A percentile compares a stretch with the other conserved stretches of the same genome.
Conservation (phyloP, 139 green algal species). For the Nannochloris sp. region DNA sequence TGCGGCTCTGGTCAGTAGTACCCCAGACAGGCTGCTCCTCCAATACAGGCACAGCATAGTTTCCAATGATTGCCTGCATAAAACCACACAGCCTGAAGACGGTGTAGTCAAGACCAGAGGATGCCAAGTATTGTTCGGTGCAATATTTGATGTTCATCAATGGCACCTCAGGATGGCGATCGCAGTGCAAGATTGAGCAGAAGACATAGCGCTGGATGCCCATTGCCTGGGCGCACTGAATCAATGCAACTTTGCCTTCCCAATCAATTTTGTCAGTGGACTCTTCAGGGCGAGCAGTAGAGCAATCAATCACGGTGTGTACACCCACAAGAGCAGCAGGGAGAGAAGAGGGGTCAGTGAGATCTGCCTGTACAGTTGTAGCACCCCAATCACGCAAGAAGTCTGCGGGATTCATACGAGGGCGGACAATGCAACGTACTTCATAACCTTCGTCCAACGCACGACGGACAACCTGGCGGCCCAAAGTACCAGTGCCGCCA, state of each 20-base stretch:
- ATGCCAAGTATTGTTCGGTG: constrained; percentile 88
- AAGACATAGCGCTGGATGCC: constrained; percentile 96
- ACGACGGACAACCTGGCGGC: constrained; percentile 88
- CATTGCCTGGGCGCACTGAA: constrained; percentile 96
- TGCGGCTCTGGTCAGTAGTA: constrained; percentile 85
- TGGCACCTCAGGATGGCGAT: constrained; percentile 87
- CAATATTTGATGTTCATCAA: constrained; percentile 90
- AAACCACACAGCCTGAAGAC: constrained; percentile 92
- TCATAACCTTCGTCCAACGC: constrained; percentile 98
- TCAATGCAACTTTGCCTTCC: constrained; percentile 96
- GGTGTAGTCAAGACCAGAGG: constrained; percentile 83
- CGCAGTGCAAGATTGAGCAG: constrained; percentile 94
- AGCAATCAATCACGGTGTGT: constrained; percentile 92
- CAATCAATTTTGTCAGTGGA: constrained; percentile 81
- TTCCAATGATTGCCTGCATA: constrained; percentile 96
- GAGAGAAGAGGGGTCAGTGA: constrained; percentile 84
- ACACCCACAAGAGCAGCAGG: constrained; percentile 95
- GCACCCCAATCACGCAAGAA: constrained; percentile 98
- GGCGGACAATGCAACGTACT: constrained; percentile 91
- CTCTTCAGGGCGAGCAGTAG: constrained; percentile 94
- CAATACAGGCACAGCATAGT: constrained; percentile 98
- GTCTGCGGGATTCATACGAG: constrained; percentile 86
- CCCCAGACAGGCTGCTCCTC: constrained; percentile 96
- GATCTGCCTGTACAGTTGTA: constrained; percentile 85
- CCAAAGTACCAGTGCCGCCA: constrained; percentile 92